These are phyloP conservation scores for Acanthamoeba polyphaga DNA, from an alignment of 208 protist genomes.

Conservation along the genomic window DNA sequence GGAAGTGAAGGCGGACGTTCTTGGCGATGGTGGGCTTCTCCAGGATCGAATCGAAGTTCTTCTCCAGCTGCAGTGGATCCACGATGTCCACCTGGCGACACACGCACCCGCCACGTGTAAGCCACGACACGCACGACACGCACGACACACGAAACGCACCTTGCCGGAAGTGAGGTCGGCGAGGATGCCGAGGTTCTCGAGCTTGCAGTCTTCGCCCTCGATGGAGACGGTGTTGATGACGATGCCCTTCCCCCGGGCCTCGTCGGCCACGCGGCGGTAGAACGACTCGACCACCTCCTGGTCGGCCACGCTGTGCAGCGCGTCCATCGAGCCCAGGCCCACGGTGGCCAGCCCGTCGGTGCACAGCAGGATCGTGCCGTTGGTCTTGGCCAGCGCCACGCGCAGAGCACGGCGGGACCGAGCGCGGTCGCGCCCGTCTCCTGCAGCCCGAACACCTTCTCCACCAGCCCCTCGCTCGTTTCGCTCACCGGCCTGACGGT, in stretches of 20 bases:
- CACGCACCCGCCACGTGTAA: too few species aligned
- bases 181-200: conserved; percentile 31
- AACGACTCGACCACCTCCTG: conserved; percentile 63
- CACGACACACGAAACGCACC: not conserved
- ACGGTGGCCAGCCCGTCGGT: conserved; percentile 85
- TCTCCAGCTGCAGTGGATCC: conserved; percentile 78
- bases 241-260: conserved; percentile 69
- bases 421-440: conserved; percentile 81
- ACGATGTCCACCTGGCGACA: conserved; percentile 74
- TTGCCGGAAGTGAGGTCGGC: conserved; percentile 73
- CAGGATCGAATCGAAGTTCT: conserved; percentile 76
- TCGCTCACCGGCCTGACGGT: not conserved
- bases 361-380: conserved; percentile 80
- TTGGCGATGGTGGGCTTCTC: conserved; percentile 82
- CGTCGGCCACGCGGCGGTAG: conserved; percentile 65
- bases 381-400: conserved; percentile 67
- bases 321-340: conserved; percentile 73
- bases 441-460: conserved; percentile 74
- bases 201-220: conserved; percentile 57
- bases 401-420: conserved; percentile 80
- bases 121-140: not conserved
- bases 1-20: conserved; percentile 65
- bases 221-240: conserved; percentile 80
- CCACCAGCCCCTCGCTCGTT: not conserved
- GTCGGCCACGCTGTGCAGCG: conserved; percentile 33